phyloP scores from a whole-genome alignment of 805 yeast genomes.

The Saccharomyces kudriavzevii region DNA sequence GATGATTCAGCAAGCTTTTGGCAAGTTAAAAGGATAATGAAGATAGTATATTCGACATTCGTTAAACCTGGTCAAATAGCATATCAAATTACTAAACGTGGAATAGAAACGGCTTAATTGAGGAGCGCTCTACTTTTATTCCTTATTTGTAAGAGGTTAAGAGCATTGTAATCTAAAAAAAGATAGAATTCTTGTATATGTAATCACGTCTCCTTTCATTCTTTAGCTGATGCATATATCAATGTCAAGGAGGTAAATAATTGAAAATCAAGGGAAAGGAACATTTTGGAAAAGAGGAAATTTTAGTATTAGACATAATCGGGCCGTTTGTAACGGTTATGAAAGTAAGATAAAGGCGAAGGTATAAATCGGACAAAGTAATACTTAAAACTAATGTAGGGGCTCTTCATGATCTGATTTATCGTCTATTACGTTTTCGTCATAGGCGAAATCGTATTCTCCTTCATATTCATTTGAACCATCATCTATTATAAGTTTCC shows the following conservation, averaged over 20 bases:
- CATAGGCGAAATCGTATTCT: slow-evolving; percentile 41
- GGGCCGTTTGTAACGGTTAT: neutral
- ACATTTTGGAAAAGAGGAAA: neutral
- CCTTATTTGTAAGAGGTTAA: neutral
- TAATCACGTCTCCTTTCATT: neutral
- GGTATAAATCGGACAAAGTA: neutral
- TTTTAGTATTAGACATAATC: neutral
- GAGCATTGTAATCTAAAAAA: neutral
- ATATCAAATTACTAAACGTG: slow-evolving; percentile 21
- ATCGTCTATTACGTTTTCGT: slow-evolving; percentile 33
- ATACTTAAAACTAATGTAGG: neutral
- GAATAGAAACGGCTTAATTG: slow-evolving; percentile 15
- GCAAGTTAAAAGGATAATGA: slow-evolving; percentile 31
- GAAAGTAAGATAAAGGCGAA: neutral
- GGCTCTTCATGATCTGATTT: slow-evolving; percentile 28
- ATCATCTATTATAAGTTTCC: slow-evolving; percentile 32
- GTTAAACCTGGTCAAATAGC: slow-evolving; percentile 17
- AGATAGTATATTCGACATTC: slow-evolving; percentile 36
- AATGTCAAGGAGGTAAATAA: neutral
- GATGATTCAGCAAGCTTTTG: slow-evolving; percentile 27
- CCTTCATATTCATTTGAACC: slow-evolving; percentile 34
- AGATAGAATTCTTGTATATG: neutral
- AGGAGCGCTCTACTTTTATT: neutral
- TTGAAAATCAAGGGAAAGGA: neutral
- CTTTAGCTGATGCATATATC: neutral